Conservation (phyloP, 1,139 yeast species). For the Candida gigantensis region DNA sequence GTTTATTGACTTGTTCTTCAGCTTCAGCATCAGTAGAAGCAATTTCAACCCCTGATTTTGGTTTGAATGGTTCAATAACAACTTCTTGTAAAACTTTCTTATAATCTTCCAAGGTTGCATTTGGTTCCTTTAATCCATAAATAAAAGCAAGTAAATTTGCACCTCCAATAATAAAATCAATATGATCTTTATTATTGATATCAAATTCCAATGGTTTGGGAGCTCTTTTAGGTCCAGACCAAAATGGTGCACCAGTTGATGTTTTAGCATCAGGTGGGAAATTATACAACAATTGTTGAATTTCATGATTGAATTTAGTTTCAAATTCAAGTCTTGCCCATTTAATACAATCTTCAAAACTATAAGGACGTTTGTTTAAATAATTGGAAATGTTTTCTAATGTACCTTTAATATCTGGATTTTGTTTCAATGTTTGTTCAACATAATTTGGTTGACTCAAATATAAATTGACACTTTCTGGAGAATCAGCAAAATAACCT, state of each 20-base stretch:
- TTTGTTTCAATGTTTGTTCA: slow-evolving; percentile 85
- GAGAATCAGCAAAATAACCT: slow-evolving; percentile 88
- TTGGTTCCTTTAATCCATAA: slow-evolving; percentile 72
- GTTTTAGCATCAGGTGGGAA: slow-evolving; percentile 95
- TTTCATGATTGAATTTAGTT: slow-evolving; percentile 78
- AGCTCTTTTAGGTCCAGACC: slow-evolving; percentile 98
- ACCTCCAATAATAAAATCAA: slow-evolving; percentile 81
- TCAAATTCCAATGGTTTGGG: slow-evolving; percentile 84
- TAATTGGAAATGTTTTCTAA: slow-evolving; percentile 75
- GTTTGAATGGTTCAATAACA: slow-evolving; percentile 52
- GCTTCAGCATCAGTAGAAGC: slow-evolving; percentile 90
- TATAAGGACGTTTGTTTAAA: slow-evolving; percentile 78
- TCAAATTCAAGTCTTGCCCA: slow-evolving; percentile 96
- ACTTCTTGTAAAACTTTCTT: slow-evolving; percentile 53
- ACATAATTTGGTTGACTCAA: slow-evolving; percentile 91
- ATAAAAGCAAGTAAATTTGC: slow-evolving; percentile 90
- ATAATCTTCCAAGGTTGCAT: slow-evolving; percentile 45
- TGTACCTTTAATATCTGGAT: slow-evolving; percentile 87
- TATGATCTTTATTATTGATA: slow-evolving; percentile 71
- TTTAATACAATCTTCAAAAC: slow-evolving; percentile 88
- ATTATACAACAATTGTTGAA: slow-evolving; percentile 83
- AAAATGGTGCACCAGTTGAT: slow-evolving; percentile 87
- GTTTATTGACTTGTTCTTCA: slow-evolving; percentile 64
- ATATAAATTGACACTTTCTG: slow-evolving; percentile 90
- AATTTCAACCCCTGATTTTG: slow-evolving; percentile 74